Base-by-base conservation (phyloP, 345 rosid genomes). In the Heritiera littoralis region DNA sequence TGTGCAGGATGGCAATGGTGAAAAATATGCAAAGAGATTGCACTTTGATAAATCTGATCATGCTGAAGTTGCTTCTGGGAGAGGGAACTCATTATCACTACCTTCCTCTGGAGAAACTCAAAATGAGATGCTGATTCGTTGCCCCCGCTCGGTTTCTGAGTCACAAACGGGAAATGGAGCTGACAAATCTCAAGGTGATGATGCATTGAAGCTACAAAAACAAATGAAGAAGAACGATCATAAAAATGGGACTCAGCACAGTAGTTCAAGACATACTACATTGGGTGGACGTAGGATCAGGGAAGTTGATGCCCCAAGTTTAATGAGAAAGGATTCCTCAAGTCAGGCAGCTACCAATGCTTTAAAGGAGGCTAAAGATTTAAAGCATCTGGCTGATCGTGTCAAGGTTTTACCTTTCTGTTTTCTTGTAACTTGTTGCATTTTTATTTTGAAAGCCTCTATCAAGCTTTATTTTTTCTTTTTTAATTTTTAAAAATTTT, bases 301-400 rank as follows among this genome's bases (percentile, higher is more conserved):
- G 84, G 93, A 84, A 76, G 76, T 73, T 59, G 86, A 86, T 80
- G 91, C 89, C 84, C 87, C 86, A 66, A 89, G 94, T 85, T 88
- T 98, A 78, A 85, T 83, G 76, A 89, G 86, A 87, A 94, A 86
- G 88, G 99, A 94, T 54, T 83, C 88, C 69, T 85, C 90, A 28
- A 76, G 84, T 81, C 96, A 87, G 80, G 84, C 86, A 73, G 98
- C 96, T 70, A 88, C 74, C 28, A 89, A 84, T 85, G 94, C 91
- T 56, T 35, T 97, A 82, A 94, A 91, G 90, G 99, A 97, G 86
- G 99, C 98, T 45, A 94, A 80, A 89, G 92, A 85, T 89, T 85
- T 97, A 61, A 97, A 97, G 86, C 99, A 97, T 85, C 59, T 85
- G 81, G 99, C 98, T 84, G 99, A 97, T 88, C 99, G 98, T 63